These are phyloP conservation scores for Leccinum subfulvum DNA, from an alignment of 1,284 basidiomycete genomes.

Conservation along the genomic window DNA sequence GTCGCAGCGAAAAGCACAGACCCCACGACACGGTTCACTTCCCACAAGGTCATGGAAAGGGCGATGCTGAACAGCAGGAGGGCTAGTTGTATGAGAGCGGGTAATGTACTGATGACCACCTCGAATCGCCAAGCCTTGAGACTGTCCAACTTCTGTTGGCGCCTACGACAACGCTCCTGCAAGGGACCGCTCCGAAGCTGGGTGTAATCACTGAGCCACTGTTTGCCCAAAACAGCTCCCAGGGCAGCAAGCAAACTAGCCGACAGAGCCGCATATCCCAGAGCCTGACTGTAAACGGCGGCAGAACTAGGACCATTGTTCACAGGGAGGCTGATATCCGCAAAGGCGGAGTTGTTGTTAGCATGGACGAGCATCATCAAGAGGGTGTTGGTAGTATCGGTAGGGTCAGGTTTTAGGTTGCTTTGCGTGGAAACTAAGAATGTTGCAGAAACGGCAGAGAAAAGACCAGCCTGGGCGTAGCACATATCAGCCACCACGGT, in stretches of 20 bases:
- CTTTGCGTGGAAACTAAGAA: conserved; percentile 14
- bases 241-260: conserved; percentile 19
- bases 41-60: conserved; percentile 15
- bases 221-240: conserved; percentile 19
- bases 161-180: conserved; percentile 15
- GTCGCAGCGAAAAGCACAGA: conserved; percentile 9
- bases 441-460: conserved; percentile 18
- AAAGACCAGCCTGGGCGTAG: conserved; percentile 14
- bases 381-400: conserved; percentile 19
- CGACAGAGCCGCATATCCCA: conserved; percentile 16
- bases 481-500: background rate
- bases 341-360: conserved; percentile 10
- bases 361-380: conserved; percentile 17
- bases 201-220: conserved; percentile 18
- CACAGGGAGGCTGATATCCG: conserved; percentile 7
- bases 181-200: conserved; percentile 2
- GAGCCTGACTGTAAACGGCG: conserved; percentile 12
- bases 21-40: conserved; percentile 11
- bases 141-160: conserved; percentile 18
- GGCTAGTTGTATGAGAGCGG: conserved; percentile 17
- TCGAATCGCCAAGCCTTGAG: conserved; percentile 18
- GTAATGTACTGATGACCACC: conserved; percentile 11
- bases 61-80: conserved; percentile 13
- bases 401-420: conserved; percentile 8
- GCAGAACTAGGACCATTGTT: conserved; percentile 12